These are phyloP conservation scores for Lasiodiplodia gonubiensis DNA, from an alignment of 2,329 filamentous ascomycete species.

Conservation along the genomic window DNA sequence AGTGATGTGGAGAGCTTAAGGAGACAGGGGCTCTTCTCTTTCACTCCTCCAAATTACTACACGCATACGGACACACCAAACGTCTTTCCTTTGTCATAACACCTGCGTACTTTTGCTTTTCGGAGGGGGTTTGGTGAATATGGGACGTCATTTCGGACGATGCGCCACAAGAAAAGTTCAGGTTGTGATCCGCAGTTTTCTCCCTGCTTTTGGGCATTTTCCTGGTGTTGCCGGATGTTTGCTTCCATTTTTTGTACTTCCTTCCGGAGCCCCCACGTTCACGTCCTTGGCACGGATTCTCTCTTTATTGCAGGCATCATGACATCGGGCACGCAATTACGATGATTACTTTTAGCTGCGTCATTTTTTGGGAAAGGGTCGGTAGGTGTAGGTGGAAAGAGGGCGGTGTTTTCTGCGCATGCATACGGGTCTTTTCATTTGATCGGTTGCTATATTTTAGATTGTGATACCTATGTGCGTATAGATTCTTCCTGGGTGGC, in stretches of 20 bases:
- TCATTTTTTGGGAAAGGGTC: not conserved
- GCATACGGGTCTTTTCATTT: not conserved
- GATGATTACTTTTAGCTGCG: not conserved
- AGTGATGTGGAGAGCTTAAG: constrained; percentile 39
- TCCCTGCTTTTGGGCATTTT: not conserved
- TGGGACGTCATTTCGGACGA: not conserved
- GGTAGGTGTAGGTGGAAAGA: too few relatives aligned
- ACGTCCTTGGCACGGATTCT: not conserved
- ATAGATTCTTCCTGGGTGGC: constrained; percentile 8
- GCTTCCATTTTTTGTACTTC: not conserved
- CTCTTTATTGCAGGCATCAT: constrained; percentile 3
- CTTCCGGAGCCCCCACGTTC: not conserved
- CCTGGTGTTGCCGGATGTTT: not conserved
- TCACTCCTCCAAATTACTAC: not conserved
- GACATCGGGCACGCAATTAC: not conserved
- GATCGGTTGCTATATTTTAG: constrained; percentile 1
- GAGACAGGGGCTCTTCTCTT: not conserved
- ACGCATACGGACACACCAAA: not conserved
- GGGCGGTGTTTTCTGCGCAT: not conserved
- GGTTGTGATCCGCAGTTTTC: not conserved
- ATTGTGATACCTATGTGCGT: constrained; percentile 26
- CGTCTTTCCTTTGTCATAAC: not conserved
- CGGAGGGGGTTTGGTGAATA: not conserved
- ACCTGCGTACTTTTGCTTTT: not conserved
- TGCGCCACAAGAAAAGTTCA: not conserved